phyloP scores from a whole-genome alignment of 345 rosid species.

The Combretum micranthum region DNA sequence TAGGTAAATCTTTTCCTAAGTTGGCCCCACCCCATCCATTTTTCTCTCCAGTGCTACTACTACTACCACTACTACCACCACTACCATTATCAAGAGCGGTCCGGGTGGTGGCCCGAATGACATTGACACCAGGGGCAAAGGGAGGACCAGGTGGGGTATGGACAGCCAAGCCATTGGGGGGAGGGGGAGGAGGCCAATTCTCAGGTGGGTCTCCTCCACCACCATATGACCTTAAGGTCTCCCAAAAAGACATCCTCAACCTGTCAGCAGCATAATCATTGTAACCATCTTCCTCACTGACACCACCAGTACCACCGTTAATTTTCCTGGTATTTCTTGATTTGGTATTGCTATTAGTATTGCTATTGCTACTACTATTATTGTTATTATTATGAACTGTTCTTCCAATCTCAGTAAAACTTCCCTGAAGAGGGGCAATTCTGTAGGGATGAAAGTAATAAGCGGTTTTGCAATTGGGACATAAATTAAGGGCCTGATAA shows the following conservation, averaged over 20 bases:
- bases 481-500: conserved; percentile 63
- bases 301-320: conserved; percentile 5
- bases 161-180: conserved; percentile 49
- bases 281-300: conserved; percentile 18
- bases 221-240: conserved; percentile 57
- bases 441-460: conserved; percentile 64
- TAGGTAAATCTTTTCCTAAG: conserved; percentile 83
- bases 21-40: conserved; percentile 81
- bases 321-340: conserved; percentile 1
- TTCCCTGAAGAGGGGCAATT: conserved; percentile 75
- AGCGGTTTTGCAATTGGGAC: conserved; percentile 87
- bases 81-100: conserved; percentile 24
- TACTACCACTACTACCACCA: conserved; percentile 12
- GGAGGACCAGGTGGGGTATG: conserved; percentile 72
- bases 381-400: conserved; percentile 8
- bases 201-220: conserved; percentile 65
- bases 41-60: conserved; percentile 17
- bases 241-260: conserved; percentile 66
- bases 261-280: conserved; percentile 16
- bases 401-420: conserved; percentile 77
- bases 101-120: conserved; percentile 34
- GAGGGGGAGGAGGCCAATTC: conserved; percentile 46
- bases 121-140: conserved; percentile 55
- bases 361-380: neutral
- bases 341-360: neutral